A percentile compares a stretch with the other conserved stretches of the same genome.
phyloP scores from a whole-genome alignment of 805 yeast species.

The Yarrowia hollandica region DNA sequence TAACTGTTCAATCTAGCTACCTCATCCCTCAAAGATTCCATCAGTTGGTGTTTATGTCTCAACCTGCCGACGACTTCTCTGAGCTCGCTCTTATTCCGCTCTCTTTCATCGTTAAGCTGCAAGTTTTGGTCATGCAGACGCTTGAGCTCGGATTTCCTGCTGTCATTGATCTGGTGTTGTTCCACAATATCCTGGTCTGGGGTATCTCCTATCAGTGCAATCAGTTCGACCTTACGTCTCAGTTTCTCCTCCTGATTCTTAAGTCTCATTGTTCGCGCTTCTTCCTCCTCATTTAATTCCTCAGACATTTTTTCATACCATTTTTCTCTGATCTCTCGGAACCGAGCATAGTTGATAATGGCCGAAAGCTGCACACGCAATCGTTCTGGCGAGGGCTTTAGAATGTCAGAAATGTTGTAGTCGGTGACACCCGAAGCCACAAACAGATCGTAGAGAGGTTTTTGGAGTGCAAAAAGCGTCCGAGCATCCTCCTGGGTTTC shows the following conservation, averaged over 20 bases:
- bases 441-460: constrained; percentile 18
- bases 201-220: background rate
- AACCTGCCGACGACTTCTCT: background rate
- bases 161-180: constrained; percentile 1
- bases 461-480: constrained; percentile 13
- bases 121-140: constrained; percentile 3
- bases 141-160: background rate
- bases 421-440: constrained; percentile 21
- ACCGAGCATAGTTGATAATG: constrained; percentile 25
- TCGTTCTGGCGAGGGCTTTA: constrained; percentile 19
- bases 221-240: background rate
- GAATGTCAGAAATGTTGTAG: constrained; percentile 20
- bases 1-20: background rate
- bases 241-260: constrained; percentile 13
- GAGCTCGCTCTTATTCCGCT: background rate
- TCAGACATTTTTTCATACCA: constrained; percentile 26
- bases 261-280: background rate
- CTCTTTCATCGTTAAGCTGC: constrained; percentile 13
- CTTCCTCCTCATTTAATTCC: constrained; percentile 21
- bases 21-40: constrained; percentile 12
- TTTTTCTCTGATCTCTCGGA: constrained; percentile 11
- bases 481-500: constrained; percentile 23
- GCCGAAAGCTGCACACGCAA: constrained; percentile 18
- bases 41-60: constrained; percentile 15
- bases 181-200: constrained; percentile 9